These are phyloP conservation scores for Aegilops tauschii DNA, from an alignment of 176 grass and related monocot genomes.

Conservation along the genomic window DNA sequence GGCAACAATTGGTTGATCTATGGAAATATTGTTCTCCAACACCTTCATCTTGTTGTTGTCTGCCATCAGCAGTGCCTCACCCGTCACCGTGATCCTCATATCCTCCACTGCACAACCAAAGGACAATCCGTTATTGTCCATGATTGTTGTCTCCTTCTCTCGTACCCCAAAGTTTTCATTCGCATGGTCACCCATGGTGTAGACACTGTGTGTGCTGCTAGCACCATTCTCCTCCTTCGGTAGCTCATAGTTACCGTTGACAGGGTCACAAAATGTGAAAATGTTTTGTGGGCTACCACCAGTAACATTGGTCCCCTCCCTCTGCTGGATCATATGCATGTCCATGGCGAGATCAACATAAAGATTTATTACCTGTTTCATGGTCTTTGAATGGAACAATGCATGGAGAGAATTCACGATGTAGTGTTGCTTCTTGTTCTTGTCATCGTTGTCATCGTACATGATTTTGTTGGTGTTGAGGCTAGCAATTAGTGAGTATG, in stretches of 20 bases:
- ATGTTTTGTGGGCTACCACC: no score
- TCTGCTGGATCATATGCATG: background rate
- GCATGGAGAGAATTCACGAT: background rate
- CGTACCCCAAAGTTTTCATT: background rate
- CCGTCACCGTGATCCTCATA: no score
- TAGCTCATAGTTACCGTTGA: background rate
- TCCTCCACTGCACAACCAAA: background rate
- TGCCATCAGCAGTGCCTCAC: background rate
- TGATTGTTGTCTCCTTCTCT: background rate
- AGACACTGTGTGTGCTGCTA: background rate
- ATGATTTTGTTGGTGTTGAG: background rate
- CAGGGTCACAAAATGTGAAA: background rate
- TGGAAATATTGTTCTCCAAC: background rate
- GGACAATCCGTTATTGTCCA: background rate
- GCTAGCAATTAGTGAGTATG: background rate
- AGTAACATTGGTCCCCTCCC: background rate
- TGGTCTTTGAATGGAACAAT: constrained; percentile 18
- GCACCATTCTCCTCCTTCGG: background rate
- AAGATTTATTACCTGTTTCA: constrained; percentile 14
- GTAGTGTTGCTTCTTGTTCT: background rate
- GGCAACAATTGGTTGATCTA: background rate
- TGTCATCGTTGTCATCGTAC: no score
- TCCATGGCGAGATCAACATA: constrained; percentile 10
- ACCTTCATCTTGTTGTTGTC: background rate
- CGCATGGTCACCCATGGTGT: background rate